Evolutionary conservation across 1,284 basidiomycete genomes (phyloP).

Genomic region (Tylopilus orsonianus): DNA sequence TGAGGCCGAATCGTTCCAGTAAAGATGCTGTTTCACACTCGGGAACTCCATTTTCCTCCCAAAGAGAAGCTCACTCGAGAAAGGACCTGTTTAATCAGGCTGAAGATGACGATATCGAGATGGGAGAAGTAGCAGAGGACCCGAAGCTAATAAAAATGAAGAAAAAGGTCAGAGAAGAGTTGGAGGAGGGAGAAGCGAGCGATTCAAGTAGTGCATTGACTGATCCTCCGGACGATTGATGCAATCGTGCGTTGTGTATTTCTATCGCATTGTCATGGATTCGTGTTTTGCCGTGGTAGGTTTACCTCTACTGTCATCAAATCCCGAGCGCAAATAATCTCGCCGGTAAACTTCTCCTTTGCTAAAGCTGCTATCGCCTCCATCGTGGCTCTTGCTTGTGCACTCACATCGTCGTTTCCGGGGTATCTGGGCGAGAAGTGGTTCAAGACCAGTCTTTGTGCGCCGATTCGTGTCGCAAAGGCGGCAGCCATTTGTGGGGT

Average conservation of each 20-base stretch:
- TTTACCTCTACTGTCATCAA: conserved; percentile 66
- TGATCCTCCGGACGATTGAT: conserved; percentile 54
- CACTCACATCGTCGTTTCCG: conserved; percentile 51
- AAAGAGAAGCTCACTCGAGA: conserved; percentile 22
- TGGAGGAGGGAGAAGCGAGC: conserved; percentile 83
- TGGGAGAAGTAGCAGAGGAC: conserved; percentile 81
- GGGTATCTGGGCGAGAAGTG: conserved; percentile 78
- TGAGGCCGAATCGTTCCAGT: conserved; percentile 36
- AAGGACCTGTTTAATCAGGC: conserved; percentile 25
- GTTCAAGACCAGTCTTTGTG: conserved; percentile 74
- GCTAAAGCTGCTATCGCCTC: conserved; percentile 58
- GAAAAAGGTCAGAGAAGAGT: conserved; percentile 61
- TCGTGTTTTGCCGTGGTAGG: conserved; percentile 31
- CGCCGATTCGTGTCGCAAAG: conserved; percentile 73
- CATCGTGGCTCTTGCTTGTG: conserved; percentile 55
- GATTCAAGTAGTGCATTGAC: conserved; percentile 74
- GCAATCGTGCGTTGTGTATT: conserved; percentile 3
- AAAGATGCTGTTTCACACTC: conserved; percentile 38
- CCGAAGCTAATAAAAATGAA: conserved; percentile 48
- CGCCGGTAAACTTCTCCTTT: conserved; percentile 47
- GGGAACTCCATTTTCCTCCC: conserved; percentile 32
- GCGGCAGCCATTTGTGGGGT: conserved; percentile 89
- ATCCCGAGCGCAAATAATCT: conserved; percentile 69
- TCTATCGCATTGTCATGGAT: conserved; percentile 10
- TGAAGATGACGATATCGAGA: conserved; percentile 70